Conservation (phyloP, 495 filamentous ascomycete genomes). For the Schizothecium vesticola region DNA sequence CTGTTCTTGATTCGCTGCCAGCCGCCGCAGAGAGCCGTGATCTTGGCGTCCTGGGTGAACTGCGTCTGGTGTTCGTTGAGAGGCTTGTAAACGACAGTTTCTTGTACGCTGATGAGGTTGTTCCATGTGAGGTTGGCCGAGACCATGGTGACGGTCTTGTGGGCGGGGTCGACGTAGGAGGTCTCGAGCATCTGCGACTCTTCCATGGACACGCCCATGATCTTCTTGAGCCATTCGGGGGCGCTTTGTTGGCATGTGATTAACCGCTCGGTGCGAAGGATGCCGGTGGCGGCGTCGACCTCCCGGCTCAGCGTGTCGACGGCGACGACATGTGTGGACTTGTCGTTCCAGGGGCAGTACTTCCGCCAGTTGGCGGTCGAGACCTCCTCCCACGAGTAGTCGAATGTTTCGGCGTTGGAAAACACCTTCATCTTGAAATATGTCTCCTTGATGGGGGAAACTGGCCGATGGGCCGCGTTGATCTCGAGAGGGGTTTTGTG, state of each 20-base stretch:
- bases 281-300: conserved; percentile 78
- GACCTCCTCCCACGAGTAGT: conserved; percentile 98
- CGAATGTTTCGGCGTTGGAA: conserved; percentile 76
- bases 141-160: conserved; percentile 88
- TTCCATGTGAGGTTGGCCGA: conserved; percentile 85
- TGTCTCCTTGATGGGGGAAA: not conserved
- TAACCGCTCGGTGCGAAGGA: conserved; percentile 91
- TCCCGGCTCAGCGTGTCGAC: conserved; percentile 83
- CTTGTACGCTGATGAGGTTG: conserved; percentile 80
- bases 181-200: conserved; percentile 89
- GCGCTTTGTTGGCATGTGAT: conserved; percentile 91
- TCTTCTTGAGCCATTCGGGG: conserved; percentile 75
- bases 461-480: not conserved
- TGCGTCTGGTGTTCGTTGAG: conserved; percentile 59
- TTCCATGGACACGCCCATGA: conserved; percentile 62
- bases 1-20: conserved; percentile 93
- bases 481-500: not conserved
- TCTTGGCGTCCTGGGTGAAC: conserved; percentile 82
- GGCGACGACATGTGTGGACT: conserved; percentile 85
- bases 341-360: conserved; percentile 97
- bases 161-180: conserved; percentile 79
- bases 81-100: conserved; percentile 82
- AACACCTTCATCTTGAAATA: conserved; percentile 83
- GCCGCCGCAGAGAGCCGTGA: conserved; percentile 89
- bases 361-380: conserved; percentile 99